A percentile compares a stretch with the other conserved stretches of the same genome.
Conservation (phyloP, 164 flowering plant genomes). For the Macadamia tetraphylla region DNA sequence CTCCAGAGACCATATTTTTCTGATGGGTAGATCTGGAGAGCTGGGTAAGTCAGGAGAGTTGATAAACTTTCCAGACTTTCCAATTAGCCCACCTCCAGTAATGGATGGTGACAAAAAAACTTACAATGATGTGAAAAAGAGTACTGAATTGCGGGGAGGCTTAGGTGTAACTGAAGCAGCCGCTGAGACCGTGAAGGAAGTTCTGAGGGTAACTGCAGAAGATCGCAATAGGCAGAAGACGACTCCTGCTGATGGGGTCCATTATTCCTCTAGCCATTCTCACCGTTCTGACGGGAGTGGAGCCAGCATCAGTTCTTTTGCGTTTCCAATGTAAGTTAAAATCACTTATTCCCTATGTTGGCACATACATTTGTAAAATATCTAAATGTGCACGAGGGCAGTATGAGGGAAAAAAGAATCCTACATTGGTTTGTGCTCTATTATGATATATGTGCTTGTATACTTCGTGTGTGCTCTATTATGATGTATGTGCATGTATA, state of each 20-base stretch:
- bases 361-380: too few species aligned
- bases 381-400: too few species aligned
- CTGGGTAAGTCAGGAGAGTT: constrained; percentile 22
- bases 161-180: constrained; percentile 11
- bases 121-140: background rate
- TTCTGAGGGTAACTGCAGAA: constrained; percentile 8
- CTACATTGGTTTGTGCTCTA: too few species aligned
- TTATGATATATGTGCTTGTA: too few species aligned
- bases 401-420: too few species aligned
- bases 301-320: constrained; percentile 36
- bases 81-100: constrained; percentile 13
- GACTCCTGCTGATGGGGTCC: background rate
- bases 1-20: constrained; percentile 40
- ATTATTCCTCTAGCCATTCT: constrained; percentile 21
- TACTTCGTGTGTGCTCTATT: too few species aligned
- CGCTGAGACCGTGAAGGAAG: constrained; percentile 20
- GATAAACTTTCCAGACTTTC: constrained; percentile 16
- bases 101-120: background rate
- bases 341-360: background rate
- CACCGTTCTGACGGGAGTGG: constrained; percentile 40
- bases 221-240: constrained; percentile 5
- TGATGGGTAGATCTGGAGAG: constrained; percentile 34
- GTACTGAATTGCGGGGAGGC: constrained; percentile 7
- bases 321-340: constrained; percentile 56
- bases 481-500: too few species aligned